Evolutionary conservation across 345 rosid genomes (phyloP).

Genomic region (Camelina sativa): DNA sequence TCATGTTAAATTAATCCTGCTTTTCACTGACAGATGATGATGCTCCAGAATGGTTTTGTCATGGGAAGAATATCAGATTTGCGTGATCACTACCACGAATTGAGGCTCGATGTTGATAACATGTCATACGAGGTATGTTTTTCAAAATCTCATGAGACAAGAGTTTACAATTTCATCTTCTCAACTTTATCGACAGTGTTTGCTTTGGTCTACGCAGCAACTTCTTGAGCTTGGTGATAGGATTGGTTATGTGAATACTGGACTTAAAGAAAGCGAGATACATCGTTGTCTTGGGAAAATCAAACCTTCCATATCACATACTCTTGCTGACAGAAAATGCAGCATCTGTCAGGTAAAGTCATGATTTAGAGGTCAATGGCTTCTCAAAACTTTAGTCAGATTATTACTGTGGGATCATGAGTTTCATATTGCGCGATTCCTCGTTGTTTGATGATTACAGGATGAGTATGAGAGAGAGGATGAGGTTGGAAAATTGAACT

Average conservation of each 20-base stretch:
- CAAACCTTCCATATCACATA: constrained; percentile 49
- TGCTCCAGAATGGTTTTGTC: constrained; percentile 45
- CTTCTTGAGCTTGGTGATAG: constrained; percentile 87
- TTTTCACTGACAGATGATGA: constrained; percentile 46
- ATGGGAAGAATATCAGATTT: constrained; percentile 45
- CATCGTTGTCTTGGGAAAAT: constrained; percentile 63
- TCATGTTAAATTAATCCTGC: constrained; percentile 4
- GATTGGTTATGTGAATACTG: constrained; percentile 83
- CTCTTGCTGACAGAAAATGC: constrained; percentile 72
- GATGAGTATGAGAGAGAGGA: constrained; percentile 77
- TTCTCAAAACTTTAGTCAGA: not conserved
- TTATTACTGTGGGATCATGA: not conserved
- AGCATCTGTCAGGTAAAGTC: constrained; percentile 79
- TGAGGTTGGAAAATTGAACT: constrained; percentile 69
- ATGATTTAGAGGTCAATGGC: not conserved
- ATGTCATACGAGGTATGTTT: constrained; percentile 54
- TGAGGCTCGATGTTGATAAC: constrained; percentile 53
- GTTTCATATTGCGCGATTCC: not conserved
- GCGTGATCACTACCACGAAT: constrained; percentile 41
- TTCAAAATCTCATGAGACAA: constrained; percentile 15
- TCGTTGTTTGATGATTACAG: constrained; percentile 45
- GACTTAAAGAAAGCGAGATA: constrained; percentile 81
- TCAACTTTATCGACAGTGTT: not conserved
- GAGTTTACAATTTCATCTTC: constrained; percentile 1
- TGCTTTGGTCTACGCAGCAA: constrained; percentile 55